These are phyloP conservation scores for Thielaviopsis cerberus DNA, from an alignment of 2,329 filamentous ascomycete genomes.

Conservation along the genomic window DNA sequence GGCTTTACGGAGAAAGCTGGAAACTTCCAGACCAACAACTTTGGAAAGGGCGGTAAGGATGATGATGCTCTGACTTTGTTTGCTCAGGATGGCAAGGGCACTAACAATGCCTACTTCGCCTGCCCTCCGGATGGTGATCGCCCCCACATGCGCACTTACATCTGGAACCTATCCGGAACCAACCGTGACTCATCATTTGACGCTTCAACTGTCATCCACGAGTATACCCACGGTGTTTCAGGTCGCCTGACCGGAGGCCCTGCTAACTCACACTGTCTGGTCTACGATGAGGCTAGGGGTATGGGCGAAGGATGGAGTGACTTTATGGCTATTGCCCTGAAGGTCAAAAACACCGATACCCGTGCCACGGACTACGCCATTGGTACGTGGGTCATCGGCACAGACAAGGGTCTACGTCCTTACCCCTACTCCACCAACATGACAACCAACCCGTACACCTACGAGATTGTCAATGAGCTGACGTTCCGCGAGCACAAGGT, in stretches of 20 bases:
- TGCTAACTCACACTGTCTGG: constrained; percentile 30
- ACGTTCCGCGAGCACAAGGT: too few species aligned
- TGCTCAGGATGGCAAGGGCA: constrained; percentile 34
- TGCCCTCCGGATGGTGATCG: constrained; percentile 32
- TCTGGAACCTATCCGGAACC: constrained; percentile 31
- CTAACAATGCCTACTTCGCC: constrained; percentile 40
- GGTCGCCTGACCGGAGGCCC: constrained; percentile 41
- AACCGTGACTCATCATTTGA: constrained; percentile 38
- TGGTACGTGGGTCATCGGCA: too few species aligned
- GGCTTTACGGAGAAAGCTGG: constrained; percentile 40
- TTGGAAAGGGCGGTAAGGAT: constrained; percentile 30
- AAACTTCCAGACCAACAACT: constrained; percentile 42
- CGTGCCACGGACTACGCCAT: too few species aligned
- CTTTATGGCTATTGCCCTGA: too few species aligned
- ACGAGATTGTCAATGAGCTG: too few species aligned
- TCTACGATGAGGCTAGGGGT: constrained; percentile 29
- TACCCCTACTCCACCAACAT: too few species aligned
- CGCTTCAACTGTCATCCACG: constrained; percentile 40
- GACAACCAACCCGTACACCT: too few species aligned
- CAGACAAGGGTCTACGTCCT: too few species aligned
- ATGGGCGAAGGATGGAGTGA: too few species aligned
- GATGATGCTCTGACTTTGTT: constrained; percentile 37
- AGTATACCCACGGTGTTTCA: constrained; percentile 37
- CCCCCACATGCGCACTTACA: constrained; percentile 40
- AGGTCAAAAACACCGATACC: too few species aligned